Evolutionary conservation across 345 rosid species (phyloP), one percentile per base, ranked within the genome.

Genomic region (Mercurialis annua): DNA sequence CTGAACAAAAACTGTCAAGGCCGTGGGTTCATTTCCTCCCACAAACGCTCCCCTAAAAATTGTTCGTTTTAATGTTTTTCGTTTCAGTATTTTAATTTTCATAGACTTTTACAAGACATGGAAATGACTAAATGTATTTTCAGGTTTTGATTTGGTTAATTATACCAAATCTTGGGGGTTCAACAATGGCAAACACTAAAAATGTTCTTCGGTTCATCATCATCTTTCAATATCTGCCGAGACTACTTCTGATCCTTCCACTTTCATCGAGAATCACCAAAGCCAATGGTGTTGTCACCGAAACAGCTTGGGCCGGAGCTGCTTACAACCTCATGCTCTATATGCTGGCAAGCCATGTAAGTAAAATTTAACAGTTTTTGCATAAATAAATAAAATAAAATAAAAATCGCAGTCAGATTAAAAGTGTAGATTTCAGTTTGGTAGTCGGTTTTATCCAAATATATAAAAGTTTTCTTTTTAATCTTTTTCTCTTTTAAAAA

Each of bases 341-440:
- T 83, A 93, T 93, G 90, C 81, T 93, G 68, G 98, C 98, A 78
- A 89, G 98, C 86, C 98, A 93, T 81, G 98, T 92, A 75, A 90
- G 93, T 57, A 34, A 23, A 23, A 29, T 21, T 14, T 3, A 54
- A 52, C 58, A n/a, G n/a, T 47, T 54, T 8, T 20, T 18, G 10
- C 27, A 15, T 26, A 40, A 26, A 16, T 38, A 14, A 54, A 63
- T n/a, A n/a, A n/a, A n/a, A n/a, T n/a, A n/a, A n/a, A n/a, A n/a
- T n/a, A n/a, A n/a, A n/a, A n/a, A n/a, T n/a, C n/a, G n/a, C n/a
- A n/a, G n/a, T 46, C 0, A 6, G 10, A 23, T 10, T 21, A 47
- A 30, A 18, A 21, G 8, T 47, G 43, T 43, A 8, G 40, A 11
- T 33, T 16, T 30, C 33, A 10, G 8, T 58, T 9, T 36, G 4